These are phyloP conservation scores for Ganoderma boninense DNA, from an alignment of 1,284 basidiomycete genomes.

Conservation along the genomic window DNA sequence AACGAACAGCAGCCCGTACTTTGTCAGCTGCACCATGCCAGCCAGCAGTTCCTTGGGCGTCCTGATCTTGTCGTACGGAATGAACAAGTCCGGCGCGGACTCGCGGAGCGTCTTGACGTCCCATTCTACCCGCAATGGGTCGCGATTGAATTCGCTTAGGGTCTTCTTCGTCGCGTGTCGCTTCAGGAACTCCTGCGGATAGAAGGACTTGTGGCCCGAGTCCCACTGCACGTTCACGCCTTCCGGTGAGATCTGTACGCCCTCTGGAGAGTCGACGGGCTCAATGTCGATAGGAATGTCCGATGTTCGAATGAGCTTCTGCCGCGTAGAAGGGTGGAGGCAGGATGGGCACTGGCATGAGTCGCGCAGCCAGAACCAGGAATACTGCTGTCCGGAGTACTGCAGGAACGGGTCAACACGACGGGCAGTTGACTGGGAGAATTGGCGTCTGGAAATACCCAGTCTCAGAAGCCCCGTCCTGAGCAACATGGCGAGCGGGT, in stretches of 20 bases:
- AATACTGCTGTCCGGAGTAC: conserved; percentile 36
- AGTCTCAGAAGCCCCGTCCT: not conserved
- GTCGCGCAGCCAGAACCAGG: conserved; percentile 61
- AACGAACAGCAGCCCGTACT: conserved; percentile 66
- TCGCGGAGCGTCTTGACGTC: conserved; percentile 44
- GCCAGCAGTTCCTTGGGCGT: conserved; percentile 53
- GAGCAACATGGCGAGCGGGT: not conserved
- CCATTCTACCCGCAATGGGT: conserved; percentile 48
- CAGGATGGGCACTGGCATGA: conserved; percentile 61
- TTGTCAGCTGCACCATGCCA: conserved; percentile 63
- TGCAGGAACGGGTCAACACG: not conserved
- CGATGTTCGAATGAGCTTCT: conserved; percentile 75
- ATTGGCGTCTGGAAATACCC: not conserved
- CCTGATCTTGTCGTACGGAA: conserved; percentile 57
- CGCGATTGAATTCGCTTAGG: conserved; percentile 50
- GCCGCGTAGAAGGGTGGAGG: conserved; percentile 62
- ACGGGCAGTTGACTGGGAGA: conserved; percentile 6
- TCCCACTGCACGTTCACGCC: conserved; percentile 65
- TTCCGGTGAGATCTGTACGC: conserved; percentile 46
- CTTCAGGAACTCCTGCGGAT: conserved; percentile 56
- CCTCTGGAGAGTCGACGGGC: conserved; percentile 45
- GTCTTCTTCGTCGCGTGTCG: conserved; percentile 40
- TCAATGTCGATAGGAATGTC: conserved; percentile 61
- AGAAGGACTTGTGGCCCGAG: conserved; percentile 67
- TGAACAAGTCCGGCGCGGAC: conserved; percentile 50